Conservation (phyloP, 1,284 basidiomycete genomes). For the Tylopilus sp. region DNA sequence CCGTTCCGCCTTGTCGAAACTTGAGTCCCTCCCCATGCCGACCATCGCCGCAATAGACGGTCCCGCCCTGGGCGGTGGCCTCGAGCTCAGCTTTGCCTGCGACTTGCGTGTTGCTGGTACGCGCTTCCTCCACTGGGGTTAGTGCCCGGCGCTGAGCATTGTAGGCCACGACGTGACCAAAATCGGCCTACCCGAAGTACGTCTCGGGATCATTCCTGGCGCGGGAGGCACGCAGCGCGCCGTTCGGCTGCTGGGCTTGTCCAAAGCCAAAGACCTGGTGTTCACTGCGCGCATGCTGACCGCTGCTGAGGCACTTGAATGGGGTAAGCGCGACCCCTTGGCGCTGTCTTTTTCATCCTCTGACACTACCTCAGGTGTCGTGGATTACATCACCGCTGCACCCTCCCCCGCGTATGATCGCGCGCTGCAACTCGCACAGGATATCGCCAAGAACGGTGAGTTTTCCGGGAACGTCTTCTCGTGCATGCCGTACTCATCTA, state of each 20-base stretch:
- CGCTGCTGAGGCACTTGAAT: slow-evolving; percentile 67
- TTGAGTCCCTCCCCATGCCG: slow-evolving; percentile 82
- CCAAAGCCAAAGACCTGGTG: slow-evolving; percentile 84
- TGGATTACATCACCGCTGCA: slow-evolving; percentile 72
- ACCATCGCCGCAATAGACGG: slow-evolving; percentile 93
- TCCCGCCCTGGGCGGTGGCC: slow-evolving; percentile 87
- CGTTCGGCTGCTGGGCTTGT: slow-evolving; percentile 76
- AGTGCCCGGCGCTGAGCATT: slow-evolving; percentile 3
- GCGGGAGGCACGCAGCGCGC: slow-evolving; percentile 93
- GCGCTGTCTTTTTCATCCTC: neutral
- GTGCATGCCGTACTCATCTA: neutral
- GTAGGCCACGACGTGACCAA: slow-evolving; percentile 58
- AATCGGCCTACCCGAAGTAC: slow-evolving; percentile 74
- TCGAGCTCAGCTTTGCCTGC: slow-evolving; percentile 85
- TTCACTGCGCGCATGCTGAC: slow-evolving; percentile 63
- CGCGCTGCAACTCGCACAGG: slow-evolving; percentile 61
- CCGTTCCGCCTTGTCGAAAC: slow-evolving; percentile 66
- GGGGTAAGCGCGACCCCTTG: slow-evolving; percentile 52
- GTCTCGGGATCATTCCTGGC: slow-evolving; percentile 91
- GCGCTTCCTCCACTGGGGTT: neutral
- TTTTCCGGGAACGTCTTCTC: neutral
- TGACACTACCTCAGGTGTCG: slow-evolving; percentile 55
- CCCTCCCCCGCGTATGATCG: slow-evolving; percentile 62
- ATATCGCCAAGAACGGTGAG: slow-evolving; percentile 71
- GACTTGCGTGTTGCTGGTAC: slow-evolving; percentile 85